Evolutionary conservation across 352 stramenopile genomes (phyloP).

Genomic region (Globisporangium iwayamae): DNA sequence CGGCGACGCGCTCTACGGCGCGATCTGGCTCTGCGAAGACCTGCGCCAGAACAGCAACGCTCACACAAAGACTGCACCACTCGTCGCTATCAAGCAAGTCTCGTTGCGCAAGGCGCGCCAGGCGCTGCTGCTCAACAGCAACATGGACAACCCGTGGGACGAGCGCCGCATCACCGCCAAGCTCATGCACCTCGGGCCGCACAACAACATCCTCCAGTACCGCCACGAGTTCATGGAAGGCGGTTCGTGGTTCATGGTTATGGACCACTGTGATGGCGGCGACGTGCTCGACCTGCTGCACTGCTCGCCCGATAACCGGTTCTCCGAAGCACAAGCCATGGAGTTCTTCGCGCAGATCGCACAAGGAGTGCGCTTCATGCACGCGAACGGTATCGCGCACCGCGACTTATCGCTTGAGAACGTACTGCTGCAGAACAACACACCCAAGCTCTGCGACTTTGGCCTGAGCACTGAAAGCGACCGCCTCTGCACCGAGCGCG

Average conservation of each 20-base stretch:
- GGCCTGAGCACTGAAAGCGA: conserved; percentile 32
- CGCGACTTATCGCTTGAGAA: conserved; percentile 60
- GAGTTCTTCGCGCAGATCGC: conserved; percentile 31
- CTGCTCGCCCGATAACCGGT: conserved; percentile 14
- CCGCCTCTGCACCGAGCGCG: conserved; percentile 19
- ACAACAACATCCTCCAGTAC: conserved; percentile 46
- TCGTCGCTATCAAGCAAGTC: conserved; percentile 51
- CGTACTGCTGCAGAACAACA: conserved; percentile 29
- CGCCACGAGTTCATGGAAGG: conserved; percentile 39
- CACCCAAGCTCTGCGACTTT: conserved; percentile 56
- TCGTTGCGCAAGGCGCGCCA: conserved; percentile 24
- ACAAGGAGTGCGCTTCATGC: conserved; percentile 32
- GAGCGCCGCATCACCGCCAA: conserved; percentile 25
- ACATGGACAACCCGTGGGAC: conserved; percentile 45
- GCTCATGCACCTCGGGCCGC: conserved; percentile 23
- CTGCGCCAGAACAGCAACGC: conserved; percentile 17
- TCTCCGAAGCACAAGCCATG: conserved; percentile 22
- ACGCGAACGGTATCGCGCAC: conserved; percentile 41
- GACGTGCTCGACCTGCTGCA: conserved; percentile 43
- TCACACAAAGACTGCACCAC: neutral
- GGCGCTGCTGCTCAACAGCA: conserved; percentile 20
- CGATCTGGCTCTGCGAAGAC: conserved; percentile 45
- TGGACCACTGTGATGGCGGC: conserved; percentile 46
- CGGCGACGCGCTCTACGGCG: conserved; percentile 37
- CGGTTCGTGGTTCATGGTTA: conserved; percentile 46